phyloP scores from a whole-genome alignment of 2,329 filamentous ascomycete genomes.

The Alternaria brassicae region DNA sequence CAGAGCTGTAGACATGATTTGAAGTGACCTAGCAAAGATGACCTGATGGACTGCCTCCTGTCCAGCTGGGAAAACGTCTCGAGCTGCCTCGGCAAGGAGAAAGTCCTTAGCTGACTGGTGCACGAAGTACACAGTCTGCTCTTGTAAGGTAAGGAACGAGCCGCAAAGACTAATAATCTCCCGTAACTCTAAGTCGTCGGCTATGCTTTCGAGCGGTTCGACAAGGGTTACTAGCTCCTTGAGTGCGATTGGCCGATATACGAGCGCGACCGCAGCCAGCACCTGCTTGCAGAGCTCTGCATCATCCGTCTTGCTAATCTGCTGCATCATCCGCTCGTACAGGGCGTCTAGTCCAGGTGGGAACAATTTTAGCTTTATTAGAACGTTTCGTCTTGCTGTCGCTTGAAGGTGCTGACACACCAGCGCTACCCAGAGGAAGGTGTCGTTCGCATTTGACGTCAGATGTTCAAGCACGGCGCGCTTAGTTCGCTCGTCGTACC shows the following conservation, averaged over 20 bases:
- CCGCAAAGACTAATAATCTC: background rate
- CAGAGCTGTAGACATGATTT: fast-evolving
- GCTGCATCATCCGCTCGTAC: fast-evolving
- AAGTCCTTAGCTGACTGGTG: background rate
- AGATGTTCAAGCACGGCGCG: fast-evolving
- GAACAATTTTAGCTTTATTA: background rate
- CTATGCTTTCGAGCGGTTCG: fast-evolving
- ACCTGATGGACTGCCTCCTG: fast-evolving
- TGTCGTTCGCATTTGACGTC: background rate
- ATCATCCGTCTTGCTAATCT: fast-evolving
- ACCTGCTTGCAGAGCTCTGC: background rate
- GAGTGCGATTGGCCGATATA: fast-evolving
- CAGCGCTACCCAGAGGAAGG: background rate
- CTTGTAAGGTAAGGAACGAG: fast-evolving
- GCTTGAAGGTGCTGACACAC: background rate
- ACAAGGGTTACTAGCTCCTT: fast-evolving
- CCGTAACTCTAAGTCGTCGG: fast-evolving
- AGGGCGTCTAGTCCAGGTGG: fast-evolving
- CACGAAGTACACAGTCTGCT: background rate
- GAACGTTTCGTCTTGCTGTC: background rate
- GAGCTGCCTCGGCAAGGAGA: fast-evolving
- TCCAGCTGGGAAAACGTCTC: background rate
- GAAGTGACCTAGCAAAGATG: background rate
- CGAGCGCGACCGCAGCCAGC: background rate
- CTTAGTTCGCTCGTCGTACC: background rate